A percentile compares a stretch with the other conserved stretches of the same genome.
These are phyloP conservation scores for Picea glauca DNA, from an alignment of 75 land plant species.

Conservation along the genomic window DNA sequence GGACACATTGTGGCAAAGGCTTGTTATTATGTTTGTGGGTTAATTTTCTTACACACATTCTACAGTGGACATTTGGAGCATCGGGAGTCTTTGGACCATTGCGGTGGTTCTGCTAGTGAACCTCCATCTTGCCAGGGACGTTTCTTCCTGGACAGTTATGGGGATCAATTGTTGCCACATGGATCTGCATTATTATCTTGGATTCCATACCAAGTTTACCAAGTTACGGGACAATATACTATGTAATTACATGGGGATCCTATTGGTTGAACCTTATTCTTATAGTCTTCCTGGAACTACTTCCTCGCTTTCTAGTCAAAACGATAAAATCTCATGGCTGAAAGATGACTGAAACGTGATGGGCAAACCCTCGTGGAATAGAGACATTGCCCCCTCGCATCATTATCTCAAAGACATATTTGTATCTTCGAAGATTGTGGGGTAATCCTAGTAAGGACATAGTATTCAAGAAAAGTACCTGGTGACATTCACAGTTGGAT, in stretches of 20 bases:
- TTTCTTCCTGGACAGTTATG: conserved; percentile 43
- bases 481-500: too few relatives aligned
- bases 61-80: conserved; percentile 71
- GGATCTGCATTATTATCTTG: conserved; percentile 45
- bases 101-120: conserved; percentile 78
- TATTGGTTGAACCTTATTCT: conserved; percentile 74
- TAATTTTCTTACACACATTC: conserved; percentile 37
- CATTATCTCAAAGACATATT: too few relatives aligned
- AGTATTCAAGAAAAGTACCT: too few relatives aligned
- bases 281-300: conserved; percentile 52
- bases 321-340: too few relatives aligned
- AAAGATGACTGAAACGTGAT: too few relatives aligned
- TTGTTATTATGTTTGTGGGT: conserved; percentile 73
- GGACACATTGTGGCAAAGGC: conserved; percentile 91
- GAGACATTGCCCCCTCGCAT: too few relatives aligned
- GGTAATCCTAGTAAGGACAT: too few relatives aligned
- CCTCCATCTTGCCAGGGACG: conserved; percentile 82
- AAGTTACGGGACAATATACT: conserved; percentile 35
- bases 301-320: conserved; percentile 13
- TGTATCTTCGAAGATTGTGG: too few relatives aligned
- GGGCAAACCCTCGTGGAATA: too few relatives aligned
- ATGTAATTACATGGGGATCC: conserved; percentile 34
- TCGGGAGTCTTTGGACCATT: conserved; percentile 80
- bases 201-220: conserved; percentile 59
- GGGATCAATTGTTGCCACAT: conserved; percentile 71